Base-by-base conservation (phyloP, 495 filamentous ascomycete species). In the Penicillium paradoxum region DNA sequence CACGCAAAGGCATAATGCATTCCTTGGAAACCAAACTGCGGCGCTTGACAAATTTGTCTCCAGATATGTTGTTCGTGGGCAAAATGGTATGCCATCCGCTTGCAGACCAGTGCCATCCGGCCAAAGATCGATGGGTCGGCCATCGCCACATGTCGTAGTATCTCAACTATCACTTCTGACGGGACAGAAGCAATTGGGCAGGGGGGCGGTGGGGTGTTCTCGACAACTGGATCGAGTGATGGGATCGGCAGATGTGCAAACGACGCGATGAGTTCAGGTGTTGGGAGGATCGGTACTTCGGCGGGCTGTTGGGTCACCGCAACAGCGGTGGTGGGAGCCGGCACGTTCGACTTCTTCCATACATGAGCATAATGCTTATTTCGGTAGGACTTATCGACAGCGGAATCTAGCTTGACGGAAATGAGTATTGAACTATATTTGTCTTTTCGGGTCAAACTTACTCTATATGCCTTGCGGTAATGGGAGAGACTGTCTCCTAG, bases 401-500 rank as follows among this genome's bases (percentile, higher is more conserved):
- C 70, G 19, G 87, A 76, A 64, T 97, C 93, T 66, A 97, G 80
- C 85, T 92, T 51, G 27, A 52, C 6, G 43, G 3, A 46, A 8
- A 56, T 70, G 44, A 73, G 62, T 36, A 48, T 34, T 22, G 32
- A 29, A 24, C 14, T 19, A 2, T 29, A 10, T 17, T 14, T 17
- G n/a, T 29, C 64, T 29, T 51, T 29, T 39, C 17, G 54, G 74
- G 29, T 27, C 17, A 19, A 24, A 27, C 70, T 59, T 69, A 92
- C 89, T 60, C 85, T 80, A 61, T 91, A 97, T 3, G 93, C 93
- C 63, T 89, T 90, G 48, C 93, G 81, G 64, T 98, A 97, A 54
- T 93, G 82, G 54, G 78, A 83, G 40, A 98, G 61, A 68, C 93
- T 97, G 56, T 97, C 93, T 4, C 93, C 92, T 17, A 97, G 72